These are phyloP conservation scores for Tulasnella calospora DNA, from an alignment of 768 basidiomycete species.

Conservation along the genomic window DNA sequence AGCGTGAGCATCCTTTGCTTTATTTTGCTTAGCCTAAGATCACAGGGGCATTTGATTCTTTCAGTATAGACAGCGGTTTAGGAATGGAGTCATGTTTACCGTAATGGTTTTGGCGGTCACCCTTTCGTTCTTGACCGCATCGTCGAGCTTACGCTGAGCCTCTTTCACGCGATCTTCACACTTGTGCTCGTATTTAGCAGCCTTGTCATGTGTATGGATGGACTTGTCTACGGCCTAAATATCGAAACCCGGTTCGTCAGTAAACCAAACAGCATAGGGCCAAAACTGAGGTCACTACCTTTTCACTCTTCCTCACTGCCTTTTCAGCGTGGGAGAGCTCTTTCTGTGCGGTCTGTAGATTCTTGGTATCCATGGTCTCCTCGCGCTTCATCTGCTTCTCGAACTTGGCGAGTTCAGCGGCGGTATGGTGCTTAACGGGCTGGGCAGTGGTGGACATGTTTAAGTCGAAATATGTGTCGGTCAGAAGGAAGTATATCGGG, in stretches of 20 bases:
- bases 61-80: not conserved
- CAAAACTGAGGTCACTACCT: not conserved
- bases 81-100: not conserved
- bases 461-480: not conserved
- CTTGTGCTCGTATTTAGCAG: constrained; percentile 24
- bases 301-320: not conserved
- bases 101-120: constrained; percentile 9
- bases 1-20: constrained; percentile 1
- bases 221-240: constrained; percentile 17
- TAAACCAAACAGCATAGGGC: not conserved
- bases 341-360: constrained; percentile 13
- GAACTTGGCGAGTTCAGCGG: constrained; percentile 19
- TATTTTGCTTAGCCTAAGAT: not conserved
- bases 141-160: not conserved
- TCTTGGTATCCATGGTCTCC: constrained; percentile 21
- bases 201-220: constrained; percentile 8
- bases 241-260: not conserved
- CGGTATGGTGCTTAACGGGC: constrained; percentile 20
- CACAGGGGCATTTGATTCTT: not conserved
- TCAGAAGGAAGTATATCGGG: not conserved
- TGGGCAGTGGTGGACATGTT: not conserved
- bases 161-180: constrained; percentile 18
- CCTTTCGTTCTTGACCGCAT: constrained; percentile 14
- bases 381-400: constrained; percentile 22
- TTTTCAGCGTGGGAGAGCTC: constrained; percentile 19